Evolutionary conservation across 2,329 filamentous ascomycete species (phyloP), one percentile per base, ranked within the genome.

Genomic region (Fonsecaea pedrosoi): DNA sequence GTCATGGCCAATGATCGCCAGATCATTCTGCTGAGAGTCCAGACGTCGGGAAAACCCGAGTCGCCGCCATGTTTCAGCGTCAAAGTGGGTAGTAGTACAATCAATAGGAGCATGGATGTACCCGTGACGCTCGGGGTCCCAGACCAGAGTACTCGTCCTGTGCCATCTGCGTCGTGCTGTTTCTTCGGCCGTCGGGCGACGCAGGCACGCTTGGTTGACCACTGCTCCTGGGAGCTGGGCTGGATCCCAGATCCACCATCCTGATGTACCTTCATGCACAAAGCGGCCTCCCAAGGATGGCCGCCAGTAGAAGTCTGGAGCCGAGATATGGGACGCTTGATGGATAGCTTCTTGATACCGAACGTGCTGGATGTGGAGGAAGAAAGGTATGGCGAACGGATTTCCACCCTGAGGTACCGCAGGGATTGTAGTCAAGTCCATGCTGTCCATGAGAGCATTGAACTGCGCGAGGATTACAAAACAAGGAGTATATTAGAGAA

Each of bases 121-220:
- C 15, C 45, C 53, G 45, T 67, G 64, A 9, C 61, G 61, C 18
- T 69, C 64, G 6, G 61, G 64, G 37, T 35, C 34, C 67, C 67
- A 69, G 32, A 69, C 59, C 57, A 69, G 59, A 2, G 64, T 64
- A 32, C 64, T 57, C 18, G 53, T 60, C n/a, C 30, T 64, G 50
- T 53, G 32, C 18, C 2, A 4, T 15, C 6, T 9, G 21, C 38
- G 18, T 21, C 45, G 18, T 6, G 8, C 45, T 10, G 3, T 12
- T 50, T 50, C 45, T 10, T 25, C 18, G 7, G 3, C 6, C 45
- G 45, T 25, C 12, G 45, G 7, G 9, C 6, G 45, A 50, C 45
- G 45, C 12, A 50, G 18, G 45, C 6, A 18, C 42, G 37, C 37
- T 13, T 10, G 13, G 37, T 38, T 38, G 37, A 10, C 37, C 9